Evolutionary conservation across 2,329 filamentous ascomycete species (phyloP).

Genomic region (Mycosphaerella sp.): DNA sequence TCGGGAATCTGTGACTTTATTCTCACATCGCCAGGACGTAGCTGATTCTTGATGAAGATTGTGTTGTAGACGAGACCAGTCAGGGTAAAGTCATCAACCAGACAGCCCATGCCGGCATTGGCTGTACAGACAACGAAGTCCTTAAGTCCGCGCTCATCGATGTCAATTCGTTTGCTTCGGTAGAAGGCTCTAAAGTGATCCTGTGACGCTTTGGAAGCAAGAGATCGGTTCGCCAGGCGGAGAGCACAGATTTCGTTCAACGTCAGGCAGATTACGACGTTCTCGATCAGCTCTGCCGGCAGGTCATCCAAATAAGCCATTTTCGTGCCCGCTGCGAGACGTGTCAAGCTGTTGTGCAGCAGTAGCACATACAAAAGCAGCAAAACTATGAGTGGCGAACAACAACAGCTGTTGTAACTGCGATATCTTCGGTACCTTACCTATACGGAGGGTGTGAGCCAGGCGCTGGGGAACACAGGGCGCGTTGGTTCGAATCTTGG

Average conservation of each 20-base stretch:
- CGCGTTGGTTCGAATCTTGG: too few species aligned
- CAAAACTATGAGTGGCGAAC: too few species aligned
- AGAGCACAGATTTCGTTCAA: constrained; percentile 8
- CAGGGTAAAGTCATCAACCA: constrained; percentile 4
- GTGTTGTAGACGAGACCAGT: constrained; percentile 3
- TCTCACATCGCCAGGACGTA: neutral
- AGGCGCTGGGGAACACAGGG: too few species aligned
- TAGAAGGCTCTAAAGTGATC: constrained; percentile 9
- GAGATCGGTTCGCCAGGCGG: constrained; percentile 5
- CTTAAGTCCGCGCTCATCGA: constrained; percentile 2
- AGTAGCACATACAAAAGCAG: too few species aligned
- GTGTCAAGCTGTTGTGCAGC: neutral
- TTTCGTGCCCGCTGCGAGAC: neutral
- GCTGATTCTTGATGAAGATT: neutral
- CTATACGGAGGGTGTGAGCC: too few species aligned
- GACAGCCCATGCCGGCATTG: constrained; percentile 3
- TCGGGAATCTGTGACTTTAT: neutral
- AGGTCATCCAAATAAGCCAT: constrained; percentile 11
- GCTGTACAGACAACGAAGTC: constrained; percentile 4
- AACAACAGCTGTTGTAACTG: too few species aligned
- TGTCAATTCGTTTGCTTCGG: constrained; percentile 5
- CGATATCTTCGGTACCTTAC: too few species aligned
- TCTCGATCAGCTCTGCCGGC: constrained; percentile 52
- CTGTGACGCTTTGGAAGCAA: constrained; percentile 7
- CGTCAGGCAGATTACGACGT: neutral